Evolutionary conservation across 169 alveolate species (phyloP).

Genomic region (Theileria equi): DNA sequence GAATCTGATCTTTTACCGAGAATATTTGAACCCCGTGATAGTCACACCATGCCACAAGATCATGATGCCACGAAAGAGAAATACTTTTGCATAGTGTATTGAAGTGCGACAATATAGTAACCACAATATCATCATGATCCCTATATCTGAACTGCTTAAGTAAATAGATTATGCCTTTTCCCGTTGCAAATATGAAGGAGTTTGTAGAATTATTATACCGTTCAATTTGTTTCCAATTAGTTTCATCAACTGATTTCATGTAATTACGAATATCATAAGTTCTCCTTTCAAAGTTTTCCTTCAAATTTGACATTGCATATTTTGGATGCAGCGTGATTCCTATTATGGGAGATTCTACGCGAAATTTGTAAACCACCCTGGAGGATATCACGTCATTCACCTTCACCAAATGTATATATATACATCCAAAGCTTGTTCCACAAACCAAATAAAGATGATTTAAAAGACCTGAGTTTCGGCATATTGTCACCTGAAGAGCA

Average conservation of each 20-base stretch:
- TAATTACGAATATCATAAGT: neutral
- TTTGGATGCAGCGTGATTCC: constrained; percentile 23
- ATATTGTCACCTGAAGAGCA: constrained; percentile 6
- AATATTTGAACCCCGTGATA: too few species aligned
- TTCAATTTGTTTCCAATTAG: neutral
- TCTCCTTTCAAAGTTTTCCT: neutral
- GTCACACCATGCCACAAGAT: too few species aligned
- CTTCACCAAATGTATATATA: constrained; percentile 39
- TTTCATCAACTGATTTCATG: neutral
- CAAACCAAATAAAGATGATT: constrained; percentile 7
- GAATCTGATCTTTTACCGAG: too few species aligned
- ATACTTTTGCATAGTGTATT: too few species aligned
- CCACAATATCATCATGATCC: too few species aligned
- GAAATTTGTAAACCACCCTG: constrained; percentile 19
- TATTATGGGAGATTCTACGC: constrained; percentile 2
- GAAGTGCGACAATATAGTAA: too few species aligned
- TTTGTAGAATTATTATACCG: neutral
- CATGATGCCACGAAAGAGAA: too few species aligned
- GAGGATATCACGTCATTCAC: neutral
- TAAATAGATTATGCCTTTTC: neutral
- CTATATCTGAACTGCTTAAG: neutral
- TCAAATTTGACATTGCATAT: neutral
- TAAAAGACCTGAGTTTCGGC: neutral
- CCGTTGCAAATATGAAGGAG: neutral
- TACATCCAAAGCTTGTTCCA: constrained; percentile 38